Evolutionary conservation across 139 green algal genomes (phyloP).

Genomic region (Chlorella sp.): DNA sequence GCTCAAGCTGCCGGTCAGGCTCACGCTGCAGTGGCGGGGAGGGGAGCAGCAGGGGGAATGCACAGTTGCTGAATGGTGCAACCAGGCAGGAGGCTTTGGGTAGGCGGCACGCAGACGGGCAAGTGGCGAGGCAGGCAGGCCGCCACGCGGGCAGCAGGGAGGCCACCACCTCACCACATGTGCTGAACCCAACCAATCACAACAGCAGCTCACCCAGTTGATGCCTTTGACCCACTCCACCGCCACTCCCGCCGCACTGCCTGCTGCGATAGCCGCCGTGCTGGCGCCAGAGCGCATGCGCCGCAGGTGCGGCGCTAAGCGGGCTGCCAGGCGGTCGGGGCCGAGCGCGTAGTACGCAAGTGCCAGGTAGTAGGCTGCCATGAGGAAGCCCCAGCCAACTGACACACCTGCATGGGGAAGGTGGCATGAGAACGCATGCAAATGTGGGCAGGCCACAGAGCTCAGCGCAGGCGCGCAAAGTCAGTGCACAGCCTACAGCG

Average conservation of each 20-base stretch:
- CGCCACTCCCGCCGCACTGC: background rate
- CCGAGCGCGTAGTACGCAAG: constrained; percentile 17
- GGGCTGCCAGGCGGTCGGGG: background rate
- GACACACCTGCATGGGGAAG: background rate
- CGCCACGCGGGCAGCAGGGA: too few relatives aligned
- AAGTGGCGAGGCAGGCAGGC: too few relatives aligned
- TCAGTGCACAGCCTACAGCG: too few relatives aligned
- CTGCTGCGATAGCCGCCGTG: background rate
- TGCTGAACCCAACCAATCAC: too few relatives aligned
- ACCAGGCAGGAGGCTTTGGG: too few relatives aligned
- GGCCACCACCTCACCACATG: too few relatives aligned
- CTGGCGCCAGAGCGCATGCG: background rate
- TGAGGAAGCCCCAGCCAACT: constrained; percentile 16
- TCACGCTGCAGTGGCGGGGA: too few relatives aligned
- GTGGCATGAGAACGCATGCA: background rate
- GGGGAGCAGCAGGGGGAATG: too few relatives aligned
- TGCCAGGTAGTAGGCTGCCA: constrained; percentile 14
- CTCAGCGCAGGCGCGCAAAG: too few relatives aligned
- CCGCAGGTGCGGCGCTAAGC: background rate
- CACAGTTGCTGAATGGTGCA: too few relatives aligned
- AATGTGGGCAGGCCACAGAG: background rate
- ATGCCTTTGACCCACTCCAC: background rate
- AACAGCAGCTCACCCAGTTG: background rate
- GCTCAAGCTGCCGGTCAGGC: too few relatives aligned
- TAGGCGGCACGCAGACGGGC: too few relatives aligned